phyloP scores from a whole-genome alignment of 108 stramenopile genomes.

The Skeletonema grethae region DNA sequence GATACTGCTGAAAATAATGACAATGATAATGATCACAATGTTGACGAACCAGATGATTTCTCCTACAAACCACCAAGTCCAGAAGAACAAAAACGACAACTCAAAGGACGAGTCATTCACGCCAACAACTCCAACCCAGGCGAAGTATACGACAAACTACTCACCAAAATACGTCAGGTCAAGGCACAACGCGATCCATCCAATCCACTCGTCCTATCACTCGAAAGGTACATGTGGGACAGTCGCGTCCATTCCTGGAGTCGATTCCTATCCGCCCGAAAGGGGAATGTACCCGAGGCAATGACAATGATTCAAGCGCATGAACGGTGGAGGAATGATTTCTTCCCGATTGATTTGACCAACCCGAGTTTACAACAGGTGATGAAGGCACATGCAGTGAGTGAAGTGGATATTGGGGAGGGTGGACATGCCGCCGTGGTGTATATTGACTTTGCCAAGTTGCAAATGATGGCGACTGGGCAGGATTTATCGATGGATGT shows the following conservation, averaged over 20 bases:
- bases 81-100: constrained; percentile 22
- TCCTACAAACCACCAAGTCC: constrained; percentile 4
- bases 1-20: constrained; percentile 6
- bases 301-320: constrained; percentile 81
- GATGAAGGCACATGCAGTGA: constrained; percentile 63
- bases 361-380: constrained; percentile 60
- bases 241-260: constrained; percentile 78
- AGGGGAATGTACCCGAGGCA: constrained; percentile 72
- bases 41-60: not conserved
- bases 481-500: constrained; percentile 61
- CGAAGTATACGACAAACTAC: constrained; percentile 35
- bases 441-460: constrained; percentile 79
- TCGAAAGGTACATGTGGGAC: constrained; percentile 83
- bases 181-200: constrained; percentile 42
- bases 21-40: not conserved
- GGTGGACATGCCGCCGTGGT: constrained; percentile 59
- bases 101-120: constrained; percentile 32
- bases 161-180: constrained; percentile 61
- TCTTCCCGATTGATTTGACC: constrained; percentile 84
- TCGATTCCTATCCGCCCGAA: constrained; percentile 73
- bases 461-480: constrained; percentile 44
- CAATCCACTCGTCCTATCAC: constrained; percentile 58
- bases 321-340: constrained; percentile 69
- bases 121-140: constrained; percentile 23
- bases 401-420: constrained; percentile 59